Evolutionary conservation across 1,139 yeast genomes (phyloP).

Genomic region (Citeromyces siamensis): DNA sequence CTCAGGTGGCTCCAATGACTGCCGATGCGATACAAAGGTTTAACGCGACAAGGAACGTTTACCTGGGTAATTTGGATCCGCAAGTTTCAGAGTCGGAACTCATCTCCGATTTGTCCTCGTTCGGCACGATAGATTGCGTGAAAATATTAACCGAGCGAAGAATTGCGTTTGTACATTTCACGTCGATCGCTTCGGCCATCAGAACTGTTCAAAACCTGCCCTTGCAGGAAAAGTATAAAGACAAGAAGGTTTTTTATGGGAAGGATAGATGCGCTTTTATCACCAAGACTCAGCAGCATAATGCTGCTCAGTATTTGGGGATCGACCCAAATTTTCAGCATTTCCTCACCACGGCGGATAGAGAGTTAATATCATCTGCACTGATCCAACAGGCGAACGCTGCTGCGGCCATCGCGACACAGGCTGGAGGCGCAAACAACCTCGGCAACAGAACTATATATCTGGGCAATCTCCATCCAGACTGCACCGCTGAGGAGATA

Average conservation of each 20-base stretch:
- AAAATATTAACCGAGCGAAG: conserved; percentile 47
- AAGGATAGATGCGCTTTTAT: conserved; percentile 62
- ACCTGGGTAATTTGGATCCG: conserved; percentile 40
- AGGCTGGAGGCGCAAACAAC: conserved; percentile 61
- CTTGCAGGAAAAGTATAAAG: conserved; percentile 38
- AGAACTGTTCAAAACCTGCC: conserved; percentile 49
- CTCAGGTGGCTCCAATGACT: conserved; percentile 42
- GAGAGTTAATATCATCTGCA: conserved; percentile 32
- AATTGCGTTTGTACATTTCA: conserved; percentile 49
- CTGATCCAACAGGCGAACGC: conserved; percentile 58
- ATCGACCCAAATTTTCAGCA: conserved; percentile 86
- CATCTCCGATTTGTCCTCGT: conserved; percentile 33
- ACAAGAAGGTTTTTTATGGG: conserved; percentile 47
- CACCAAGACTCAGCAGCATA: conserved; percentile 91
- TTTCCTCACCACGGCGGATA: conserved; percentile 57
- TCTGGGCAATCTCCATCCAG: conserved; percentile 65
- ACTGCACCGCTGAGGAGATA: conserved; percentile 68
- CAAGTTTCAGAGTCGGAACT: conserved; percentile 35
- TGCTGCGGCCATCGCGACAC: conserved; percentile 63
- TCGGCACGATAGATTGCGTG: conserved; percentile 44
- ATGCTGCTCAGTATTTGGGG: conserved; percentile 92
- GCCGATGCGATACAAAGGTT: conserved; percentile 45
- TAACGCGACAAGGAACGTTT: conserved; percentile 53
- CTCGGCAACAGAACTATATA: conserved; percentile 71
- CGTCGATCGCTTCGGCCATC: conserved; percentile 43